Evolutionary conservation across 2,329 filamentous ascomycete genomes (phyloP).

Genomic region (Coniochaeta prunicola): DNA sequence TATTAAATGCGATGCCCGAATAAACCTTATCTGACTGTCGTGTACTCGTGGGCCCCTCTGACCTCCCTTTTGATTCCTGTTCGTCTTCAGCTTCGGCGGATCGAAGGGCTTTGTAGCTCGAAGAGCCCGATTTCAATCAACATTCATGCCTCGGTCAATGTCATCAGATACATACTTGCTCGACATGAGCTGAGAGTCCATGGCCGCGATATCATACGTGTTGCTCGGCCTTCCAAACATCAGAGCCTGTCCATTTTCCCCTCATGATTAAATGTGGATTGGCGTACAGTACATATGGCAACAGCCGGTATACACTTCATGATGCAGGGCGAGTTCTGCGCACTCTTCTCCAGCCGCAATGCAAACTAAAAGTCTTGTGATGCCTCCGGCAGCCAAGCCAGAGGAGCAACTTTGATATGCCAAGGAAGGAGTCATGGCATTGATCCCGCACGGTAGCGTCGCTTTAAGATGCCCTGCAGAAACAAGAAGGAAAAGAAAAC

Average conservation of each 20-base stretch:
- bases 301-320: neutral
- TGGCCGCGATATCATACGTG: neutral
- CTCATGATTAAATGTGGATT: neutral
- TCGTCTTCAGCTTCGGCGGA: neutral
- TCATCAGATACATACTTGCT: neutral
- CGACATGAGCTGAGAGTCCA: neutral
- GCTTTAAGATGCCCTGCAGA: neutral
- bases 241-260: neutral
- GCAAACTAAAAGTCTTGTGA: neutral
- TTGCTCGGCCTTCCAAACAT: neutral
- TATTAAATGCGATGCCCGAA: neutral
- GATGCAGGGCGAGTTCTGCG: neutral
- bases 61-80: neutral
- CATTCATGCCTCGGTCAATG: neutral
- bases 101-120: neutral
- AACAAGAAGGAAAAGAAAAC: neutral
- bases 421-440: neutral
- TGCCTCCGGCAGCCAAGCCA: neutral
- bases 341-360: neutral
- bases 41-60: neutral
- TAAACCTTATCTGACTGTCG: neutral
- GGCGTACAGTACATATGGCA: too few species aligned
- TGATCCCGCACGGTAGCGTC: neutral
- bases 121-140: neutral
- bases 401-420: neutral